phyloP scores from a whole-genome alignment of 2,329 filamentous ascomycete genomes.

The Geosmithia putterillii region DNA sequence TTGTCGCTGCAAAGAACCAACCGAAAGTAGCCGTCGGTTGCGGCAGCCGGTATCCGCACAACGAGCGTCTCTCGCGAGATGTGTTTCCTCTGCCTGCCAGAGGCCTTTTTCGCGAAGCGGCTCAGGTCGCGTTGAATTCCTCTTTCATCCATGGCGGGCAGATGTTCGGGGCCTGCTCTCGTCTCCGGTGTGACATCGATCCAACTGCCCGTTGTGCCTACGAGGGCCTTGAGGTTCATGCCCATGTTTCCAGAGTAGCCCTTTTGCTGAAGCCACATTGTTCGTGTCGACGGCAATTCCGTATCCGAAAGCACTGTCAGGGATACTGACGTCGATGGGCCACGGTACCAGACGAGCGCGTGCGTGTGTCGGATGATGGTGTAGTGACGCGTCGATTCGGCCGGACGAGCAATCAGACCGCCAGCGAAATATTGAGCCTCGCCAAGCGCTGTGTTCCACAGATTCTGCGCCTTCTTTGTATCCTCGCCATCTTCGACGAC shows the following conservation, averaged over 20 bases:
- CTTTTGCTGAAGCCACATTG: slow-evolving; percentile 55
- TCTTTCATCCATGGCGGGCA: slow-evolving; percentile 46
- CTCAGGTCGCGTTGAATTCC: slow-evolving; percentile 56
- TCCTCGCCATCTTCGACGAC: slow-evolving; percentile 3
- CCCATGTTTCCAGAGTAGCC: slow-evolving; percentile 58
- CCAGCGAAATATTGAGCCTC: slow-evolving; percentile 55
- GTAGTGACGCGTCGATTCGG: slow-evolving; percentile 52
- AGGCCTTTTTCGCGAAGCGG: slow-evolving; percentile 47
- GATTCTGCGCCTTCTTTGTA: background rate
- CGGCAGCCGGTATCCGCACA: slow-evolving; percentile 49
- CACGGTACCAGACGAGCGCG: slow-evolving; percentile 53
- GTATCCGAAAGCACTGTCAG: slow-evolving; percentile 52
- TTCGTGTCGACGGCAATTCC: slow-evolving; percentile 42
- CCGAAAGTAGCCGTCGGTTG: slow-evolving; percentile 56
- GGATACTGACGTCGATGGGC: slow-evolving; percentile 48
- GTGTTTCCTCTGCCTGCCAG: slow-evolving; percentile 33
- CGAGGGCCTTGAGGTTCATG: slow-evolving; percentile 51
- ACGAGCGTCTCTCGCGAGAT: slow-evolving; percentile 49
- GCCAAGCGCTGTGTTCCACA: slow-evolving; percentile 35
- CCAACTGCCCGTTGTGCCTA: slow-evolving; percentile 49
- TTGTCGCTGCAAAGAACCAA: slow-evolving; percentile 45
- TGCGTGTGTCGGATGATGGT: slow-evolving; percentile 55
- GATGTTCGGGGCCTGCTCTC: slow-evolving; percentile 29
- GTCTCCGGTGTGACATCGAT: slow-evolving; percentile 53
- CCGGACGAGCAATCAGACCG: slow-evolving; percentile 50